Base-by-base conservation (phyloP, 139 green algal genomes). In the Chlorella sp. region DNA sequence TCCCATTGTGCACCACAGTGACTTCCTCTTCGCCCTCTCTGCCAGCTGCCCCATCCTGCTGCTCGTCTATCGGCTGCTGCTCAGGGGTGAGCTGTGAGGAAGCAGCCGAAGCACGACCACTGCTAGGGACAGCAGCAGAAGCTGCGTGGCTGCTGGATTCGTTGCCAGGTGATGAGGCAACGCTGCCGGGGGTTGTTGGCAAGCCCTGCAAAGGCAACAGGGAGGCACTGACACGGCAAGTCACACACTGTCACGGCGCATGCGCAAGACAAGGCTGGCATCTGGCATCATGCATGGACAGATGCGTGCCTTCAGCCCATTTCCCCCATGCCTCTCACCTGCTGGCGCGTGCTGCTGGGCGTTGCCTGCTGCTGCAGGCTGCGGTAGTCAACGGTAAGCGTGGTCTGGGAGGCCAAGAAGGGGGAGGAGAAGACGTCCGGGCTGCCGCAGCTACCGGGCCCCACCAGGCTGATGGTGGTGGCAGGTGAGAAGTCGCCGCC, bases 301-400 rank as follows among this genome's bases (percentile, higher is more conserved):
- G 26, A 20, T 4, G 56, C 13, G 9, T 20, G 9, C 22, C 56
- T 65, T 65, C 56, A n/a, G n/a, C n/a, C n/a, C 13, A 20, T 65
- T 20, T 20, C 3, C 56, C 5, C 58, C 32, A 54, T n/a, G 38
- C 43, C 77, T 26, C 51, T 30, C 77, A 83, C 77, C 77, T 60
- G 60, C 60, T 73, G 56, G 8, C 40, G 40, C 77, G 44, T 48
- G 77, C 77, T 54, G 38, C 60, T 36, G 40, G n/a, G 58, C 58
- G 51, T 60, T 24, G 51, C 51, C 51, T 60, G 51, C 51, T 60
- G 51, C 51, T 83, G 58, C 28, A 86, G 56, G 56, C 73, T 58
- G 1, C 82, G 58, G 60, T 86, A 86, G 73, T 86, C 82, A 9
- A 86, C 82, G 7, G 82, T 86, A 44, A 86, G 73, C n/a, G 82